Evolutionary conservation across 2,329 filamentous ascomycete species (phyloP).

Genomic region (Colletotrichum endophyticum): DNA sequence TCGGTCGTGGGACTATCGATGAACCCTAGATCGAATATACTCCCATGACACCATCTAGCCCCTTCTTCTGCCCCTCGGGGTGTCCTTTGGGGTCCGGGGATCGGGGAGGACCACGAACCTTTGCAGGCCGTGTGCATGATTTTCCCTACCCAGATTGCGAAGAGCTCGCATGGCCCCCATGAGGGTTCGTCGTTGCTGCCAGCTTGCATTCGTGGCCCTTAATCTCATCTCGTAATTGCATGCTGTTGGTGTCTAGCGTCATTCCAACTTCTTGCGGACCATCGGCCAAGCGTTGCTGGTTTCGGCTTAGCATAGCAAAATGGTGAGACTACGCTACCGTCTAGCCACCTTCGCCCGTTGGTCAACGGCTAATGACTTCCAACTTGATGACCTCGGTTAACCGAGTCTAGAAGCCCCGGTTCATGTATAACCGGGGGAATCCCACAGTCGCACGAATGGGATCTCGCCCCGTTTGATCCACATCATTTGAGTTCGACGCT

Average conservation of each 20-base stretch:
- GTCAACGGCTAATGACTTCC: not conserved
- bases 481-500: not conserved
- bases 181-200: not conserved
- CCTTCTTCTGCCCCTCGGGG: not conserved
- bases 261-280: not conserved
- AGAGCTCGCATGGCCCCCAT: not conserved
- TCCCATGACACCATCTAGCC: not conserved
- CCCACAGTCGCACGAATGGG: not conserved
- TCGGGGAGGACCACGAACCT: not conserved
- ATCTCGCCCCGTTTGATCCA: not conserved
- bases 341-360: not conserved
- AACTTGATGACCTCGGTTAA: not conserved
- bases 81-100: not conserved
- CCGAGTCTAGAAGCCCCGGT: not conserved
- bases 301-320: not conserved
- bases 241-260: not conserved
- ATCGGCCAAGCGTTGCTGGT: not conserved
- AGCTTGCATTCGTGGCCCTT: not conserved
- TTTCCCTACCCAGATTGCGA: not conserved
- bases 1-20: not conserved
- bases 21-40: not conserved
- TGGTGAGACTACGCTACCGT: conserved; percentile 5
- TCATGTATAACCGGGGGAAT: not conserved
- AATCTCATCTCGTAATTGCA: not conserved
- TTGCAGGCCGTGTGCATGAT: not conserved